Conservation (phyloP, 768 basidiomycete genomes). For the Russula ochroleuca region DNA sequence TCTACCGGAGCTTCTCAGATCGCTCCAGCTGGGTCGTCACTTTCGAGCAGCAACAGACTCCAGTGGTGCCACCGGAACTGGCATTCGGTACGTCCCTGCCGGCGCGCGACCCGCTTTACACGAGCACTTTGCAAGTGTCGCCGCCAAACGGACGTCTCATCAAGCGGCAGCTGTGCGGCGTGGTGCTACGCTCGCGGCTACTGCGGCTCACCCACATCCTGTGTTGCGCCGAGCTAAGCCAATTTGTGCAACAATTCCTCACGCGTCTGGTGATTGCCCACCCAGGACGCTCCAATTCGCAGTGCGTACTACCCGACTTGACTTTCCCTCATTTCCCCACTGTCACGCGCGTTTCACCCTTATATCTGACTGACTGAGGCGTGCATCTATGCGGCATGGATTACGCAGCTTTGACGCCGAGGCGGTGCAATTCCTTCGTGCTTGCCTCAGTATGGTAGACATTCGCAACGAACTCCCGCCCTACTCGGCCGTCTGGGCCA, state of each 20-base stretch:
- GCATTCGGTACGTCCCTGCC: conserved; percentile 11
- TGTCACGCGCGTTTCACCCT: too few relatives aligned
- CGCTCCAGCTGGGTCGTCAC: conserved; percentile 21
- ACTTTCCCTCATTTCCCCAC: not conserved
- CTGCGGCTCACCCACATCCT: conserved; percentile 17
- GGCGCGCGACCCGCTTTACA: conserved; percentile 12
- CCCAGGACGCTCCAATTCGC: conserved; percentile 14
- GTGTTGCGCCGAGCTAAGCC: conserved; percentile 16
- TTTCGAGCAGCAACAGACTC: conserved; percentile 1
- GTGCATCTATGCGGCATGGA: not conserved
- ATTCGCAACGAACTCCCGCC: conserved; percentile 5
- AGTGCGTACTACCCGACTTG: conserved; percentile 2
- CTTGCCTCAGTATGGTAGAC: not conserved
- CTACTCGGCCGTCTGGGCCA: conserved; percentile 7
- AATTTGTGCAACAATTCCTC: conserved; percentile 18
- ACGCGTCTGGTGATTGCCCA: conserved; percentile 13
- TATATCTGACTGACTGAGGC: not conserved
- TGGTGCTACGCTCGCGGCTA: conserved; percentile 11
- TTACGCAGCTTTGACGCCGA: conserved; percentile 19
- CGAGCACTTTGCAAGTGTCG: conserved; percentile 11
- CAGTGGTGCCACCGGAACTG: not conserved
- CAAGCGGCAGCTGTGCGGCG: not conserved
- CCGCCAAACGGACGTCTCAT: not conserved
- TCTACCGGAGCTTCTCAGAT: conserved; percentile 18
- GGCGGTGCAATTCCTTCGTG: conserved; percentile 9